Evolutionary conservation across 1,284 basidiomycete species (phyloP).

Genomic region (Laetiporus sulphureus): DNA sequence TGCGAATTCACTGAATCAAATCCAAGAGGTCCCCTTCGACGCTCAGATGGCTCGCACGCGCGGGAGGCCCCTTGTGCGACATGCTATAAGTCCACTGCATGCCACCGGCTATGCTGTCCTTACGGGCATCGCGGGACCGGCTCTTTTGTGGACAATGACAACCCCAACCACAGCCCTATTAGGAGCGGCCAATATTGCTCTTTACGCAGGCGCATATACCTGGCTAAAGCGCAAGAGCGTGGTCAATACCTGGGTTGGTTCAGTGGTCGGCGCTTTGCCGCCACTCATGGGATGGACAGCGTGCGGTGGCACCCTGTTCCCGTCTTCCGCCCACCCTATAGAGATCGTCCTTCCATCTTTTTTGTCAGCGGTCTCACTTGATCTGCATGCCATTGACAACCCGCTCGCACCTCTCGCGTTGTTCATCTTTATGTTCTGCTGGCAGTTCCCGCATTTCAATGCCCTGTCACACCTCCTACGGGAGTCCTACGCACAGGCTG

Average conservation of each 20-base stretch:
- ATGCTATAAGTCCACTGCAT: slow-evolving; percentile 79
- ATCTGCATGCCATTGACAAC: slow-evolving; percentile 55
- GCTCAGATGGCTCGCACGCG: slow-evolving; percentile 95
- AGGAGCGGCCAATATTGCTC: slow-evolving; percentile 78
- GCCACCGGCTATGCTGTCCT: slow-evolving; percentile 74
- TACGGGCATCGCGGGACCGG: slow-evolving; percentile 76
- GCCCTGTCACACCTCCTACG: slow-evolving; percentile 85
- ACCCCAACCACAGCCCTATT: slow-evolving; percentile 86
- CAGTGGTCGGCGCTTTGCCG: slow-evolving; percentile 88
- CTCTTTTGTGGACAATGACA: slow-evolving; percentile 77
- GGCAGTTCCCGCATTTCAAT: slow-evolving; percentile 99
- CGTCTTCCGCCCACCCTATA: slow-evolving; percentile 51
- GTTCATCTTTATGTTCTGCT: slow-evolving; percentile 84
- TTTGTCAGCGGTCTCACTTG: slow-evolving; percentile 31
- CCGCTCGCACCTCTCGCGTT: slow-evolving; percentile 73
- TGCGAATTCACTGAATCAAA: slow-evolving; percentile 93
- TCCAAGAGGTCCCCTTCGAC: slow-evolving; percentile 93
- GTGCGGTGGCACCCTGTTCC: slow-evolving; percentile 77
- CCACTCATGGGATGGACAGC: slow-evolving; percentile 99
- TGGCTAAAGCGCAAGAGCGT: slow-evolving; percentile 87
- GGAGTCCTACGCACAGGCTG: slow-evolving; percentile 87
- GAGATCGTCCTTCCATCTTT: slow-evolving; percentile 51
- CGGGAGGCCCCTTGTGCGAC: slow-evolving; percentile 82
- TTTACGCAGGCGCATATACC: slow-evolving; percentile 93
- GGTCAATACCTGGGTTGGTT: slow-evolving; percentile 94